phyloP scores from a whole-genome alignment of 257 asterid species.

The Osmanthus fragrans region DNA sequence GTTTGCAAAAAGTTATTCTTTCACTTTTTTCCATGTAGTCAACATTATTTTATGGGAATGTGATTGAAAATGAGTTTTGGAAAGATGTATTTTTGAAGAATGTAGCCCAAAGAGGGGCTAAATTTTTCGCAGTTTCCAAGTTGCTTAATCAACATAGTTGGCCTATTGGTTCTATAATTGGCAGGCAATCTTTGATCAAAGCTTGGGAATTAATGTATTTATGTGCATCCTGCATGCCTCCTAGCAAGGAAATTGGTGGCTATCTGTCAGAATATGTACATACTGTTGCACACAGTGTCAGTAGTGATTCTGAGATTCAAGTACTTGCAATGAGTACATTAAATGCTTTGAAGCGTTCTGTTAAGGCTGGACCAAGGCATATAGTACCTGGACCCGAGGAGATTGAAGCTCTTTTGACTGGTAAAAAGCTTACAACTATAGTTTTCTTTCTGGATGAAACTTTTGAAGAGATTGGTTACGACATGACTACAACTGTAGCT shows the following conservation, averaged over 20 bases:
- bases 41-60: background rate
- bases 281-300: slow-evolving; percentile 63
- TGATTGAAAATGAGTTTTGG: too few relatives aligned
- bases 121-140: slow-evolving; percentile 1
- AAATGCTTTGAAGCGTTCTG: slow-evolving; percentile 85
- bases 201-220: slow-evolving; percentile 98
- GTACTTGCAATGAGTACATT: slow-evolving; percentile 75
- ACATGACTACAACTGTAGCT: slow-evolving; percentile 93
- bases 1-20: slow-evolving; percentile 7
- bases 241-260: slow-evolving; percentile 93
- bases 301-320: slow-evolving; percentile 83
- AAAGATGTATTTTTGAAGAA: too few relatives aligned
- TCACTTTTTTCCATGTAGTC: background rate
- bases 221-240: slow-evolving; percentile 98
- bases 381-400: slow-evolving; percentile 90
- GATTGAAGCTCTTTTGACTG: slow-evolving; percentile 89
- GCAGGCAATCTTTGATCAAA: slow-evolving; percentile 70
- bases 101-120: background rate
- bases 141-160: slow-evolving; percentile 23
- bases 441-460: slow-evolving; percentile 98
- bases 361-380: slow-evolving; percentile 95
- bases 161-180: slow-evolving; percentile 21
- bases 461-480: slow-evolving; percentile 94
- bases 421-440: slow-evolving; percentile 91
- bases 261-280: slow-evolving; percentile 84